Evolutionary conservation across 139 green algal genomes (phyloP), one percentile per base, ranked within the genome.

Genomic region (Haematococcus lacustris): DNA sequence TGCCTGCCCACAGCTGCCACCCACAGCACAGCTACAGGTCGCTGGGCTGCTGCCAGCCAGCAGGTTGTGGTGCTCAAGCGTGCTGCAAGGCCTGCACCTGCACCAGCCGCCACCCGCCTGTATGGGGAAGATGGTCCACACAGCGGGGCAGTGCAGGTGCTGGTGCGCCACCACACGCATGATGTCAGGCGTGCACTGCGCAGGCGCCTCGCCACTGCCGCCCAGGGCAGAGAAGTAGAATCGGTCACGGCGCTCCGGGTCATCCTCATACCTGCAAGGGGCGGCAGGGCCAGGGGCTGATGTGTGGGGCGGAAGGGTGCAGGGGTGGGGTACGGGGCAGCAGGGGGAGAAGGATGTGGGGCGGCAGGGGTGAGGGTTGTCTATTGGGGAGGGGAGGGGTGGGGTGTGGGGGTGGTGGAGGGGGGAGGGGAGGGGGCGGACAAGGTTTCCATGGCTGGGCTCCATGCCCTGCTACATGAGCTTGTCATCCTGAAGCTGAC

Each of bases 41-140:
- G n/a, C n/a, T n/a, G n/a, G n/a, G n/a, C n/a, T n/a, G n/a, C n/a
- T n/a, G n/a, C n/a, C n/a, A n/a, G n/a, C n/a, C n/a, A n/a, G n/a
- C n/a, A n/a, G n/a, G n/a, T n/a, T n/a, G n/a, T n/a, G n/a, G n/a
- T n/a, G n/a, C n/a, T n/a, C n/a, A n/a, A n/a, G n/a, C n/a, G n/a
- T n/a, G n/a, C n/a, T n/a, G n/a, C n/a, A n/a, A n/a, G n/a, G n/a
- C n/a, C n/a, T n/a, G n/a, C n/a, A n/a, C n/a, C n/a, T n/a, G n/a
- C n/a, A n/a, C n/a, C n/a, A 57, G 13, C 47, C 47, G 13, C 68
- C 25, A 34, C 76, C 0, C 50, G 88, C 90, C 84, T 97, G 93
- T 5, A 98, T 38, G 0, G 94, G 89, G 75, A 98, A 93, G 39
- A 98, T 91, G 57, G 87, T 80, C 80, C 91, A 90, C 66, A 92